Conservation (phyloP, 805 yeast genomes). For the Myxozyma geophila region DNA sequence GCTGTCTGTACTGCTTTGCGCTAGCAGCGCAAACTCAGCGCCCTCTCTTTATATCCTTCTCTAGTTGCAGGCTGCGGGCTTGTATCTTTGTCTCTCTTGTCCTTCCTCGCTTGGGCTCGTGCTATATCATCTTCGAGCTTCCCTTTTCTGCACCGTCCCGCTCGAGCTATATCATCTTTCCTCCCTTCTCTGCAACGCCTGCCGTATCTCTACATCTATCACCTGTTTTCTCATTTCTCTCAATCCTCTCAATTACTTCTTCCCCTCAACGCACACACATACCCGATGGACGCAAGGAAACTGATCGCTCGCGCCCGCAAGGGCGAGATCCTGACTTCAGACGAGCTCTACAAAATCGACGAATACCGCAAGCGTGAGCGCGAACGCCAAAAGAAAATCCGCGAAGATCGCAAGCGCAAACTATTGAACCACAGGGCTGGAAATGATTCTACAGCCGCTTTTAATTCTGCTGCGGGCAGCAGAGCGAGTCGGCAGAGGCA, state of each 20-base stretch:
- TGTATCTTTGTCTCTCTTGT: too few species aligned
- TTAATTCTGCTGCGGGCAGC: too few species aligned
- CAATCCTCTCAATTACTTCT: not conserved
- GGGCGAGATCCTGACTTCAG: not conserved
- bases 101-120: too few species aligned
- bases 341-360: not conserved
- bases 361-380: conserved; percentile 9
- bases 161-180: too few species aligned
- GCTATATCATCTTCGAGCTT: too few species aligned
- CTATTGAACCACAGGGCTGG: not conserved
- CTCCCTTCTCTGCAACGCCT: not conserved
- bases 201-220: not conserved
- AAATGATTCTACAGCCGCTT: too few species aligned
- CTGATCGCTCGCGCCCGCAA: not conserved
- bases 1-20: too few species aligned
- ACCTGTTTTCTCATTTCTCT: not conserved
- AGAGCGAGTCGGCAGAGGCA: too few species aligned
- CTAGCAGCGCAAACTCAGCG: too few species aligned
- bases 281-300: conserved; percentile 3
- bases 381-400: not conserved
- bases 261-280: not conserved
- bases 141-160: too few species aligned
- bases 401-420: not conserved
- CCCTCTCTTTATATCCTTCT: too few species aligned
- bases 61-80: too few species aligned